Base-by-base conservation (phyloP, 2,329 filamentous ascomycete genomes). In the Microcyclosporella mali region DNA sequence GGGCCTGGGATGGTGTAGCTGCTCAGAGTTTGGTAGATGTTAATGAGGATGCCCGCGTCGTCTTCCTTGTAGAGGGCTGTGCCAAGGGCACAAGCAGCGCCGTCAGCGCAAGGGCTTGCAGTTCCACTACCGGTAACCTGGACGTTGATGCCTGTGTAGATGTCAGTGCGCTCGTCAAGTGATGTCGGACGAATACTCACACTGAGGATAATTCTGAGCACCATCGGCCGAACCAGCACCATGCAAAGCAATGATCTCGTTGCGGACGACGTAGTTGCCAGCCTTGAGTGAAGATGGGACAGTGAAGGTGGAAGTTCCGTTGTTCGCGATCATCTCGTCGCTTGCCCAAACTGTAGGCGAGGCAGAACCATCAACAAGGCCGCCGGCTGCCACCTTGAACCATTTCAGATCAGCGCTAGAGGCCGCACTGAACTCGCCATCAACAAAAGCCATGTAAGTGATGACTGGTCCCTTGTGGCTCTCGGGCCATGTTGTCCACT, bases 201-300 rank as follows among this genome's bases (percentile, higher is more conserved):
- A 53, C 19, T 54, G 51, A 32, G 51, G 70, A 56, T 72, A 71
- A 55, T 65, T 65, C 52, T 72, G 66, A 15, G 69, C 67, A 25
- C 68, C 72, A 41, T 67, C 68, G 12, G 64, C 40, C 30, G 59
- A 51, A 3, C 63, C 67, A 11, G 67, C 73, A 21, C 66, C 66
- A 67, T 83, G 79, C 39, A 83, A 75, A 17, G 74, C 79, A 39
- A 83, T 72, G 40, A 76, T 69, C 66, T 81, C 78, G 41, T 77
- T 74, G 14, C 78, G 72, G 9, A 79, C 68, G 43, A 81, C 72
- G 57, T 81, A 81, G 55, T 78, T 70, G 15, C 78, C 78, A 4
- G 74, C 60, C 28, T 69, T 69, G 40, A 81, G 69, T 46, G 70
- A 70, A 8, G 61, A 51, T 8, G 77, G 77, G 42, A 81, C 74